Base-by-base conservation (phyloP, 2,329 filamentous ascomycete species). In the Arthrobotrys conoides region DNA sequence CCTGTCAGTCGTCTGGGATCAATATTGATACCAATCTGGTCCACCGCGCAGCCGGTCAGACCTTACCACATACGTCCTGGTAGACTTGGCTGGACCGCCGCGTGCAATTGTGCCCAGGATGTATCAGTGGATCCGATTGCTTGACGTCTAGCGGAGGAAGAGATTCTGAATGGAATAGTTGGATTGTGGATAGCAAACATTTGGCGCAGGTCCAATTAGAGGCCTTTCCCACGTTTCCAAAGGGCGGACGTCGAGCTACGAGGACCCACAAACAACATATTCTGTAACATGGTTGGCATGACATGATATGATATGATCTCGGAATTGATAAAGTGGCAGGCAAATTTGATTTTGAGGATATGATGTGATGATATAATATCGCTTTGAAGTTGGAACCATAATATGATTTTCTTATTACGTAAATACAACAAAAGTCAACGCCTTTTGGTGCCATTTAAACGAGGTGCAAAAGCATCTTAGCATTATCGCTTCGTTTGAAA, bases 151-250 rank as follows among this genome's bases (percentile, higher is more conserved):
- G 27, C 3, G 9, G 10, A n/a, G 12, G 5, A 33, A 55, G 16
- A 30, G 6, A 38, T 22, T 38, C 53, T 20, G 8, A 8, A 12
- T 16, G 30, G 53, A 10, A 59, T 20, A 16, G 30, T 20, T 36
- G n/a, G 30, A 20, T 59, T 59, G 30, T 38, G 53, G 30, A 59
- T 38, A 59, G 5, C 53, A 30, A 59, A 38, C n/a, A 59, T n/a
- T 5, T 14, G 1, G 14, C 6, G n/a, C 5, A 33, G 3, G 8
- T 38, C 53, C 53, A 59, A 59, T 59, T 18, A 30, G 53, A 59
- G 18, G 12, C n/a, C 16, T 6, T 55, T 12, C 30, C 53, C 30
- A 36, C 30, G 12, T 22, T n/a, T 59, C 14, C 20, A 8, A 1
- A 16, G n/a, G 22, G 14, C 6, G 3, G 30, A 30, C 53, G 30